Evolutionary conservation across 108 stramenopile genomes (phyloP), one percentile per base, ranked within the genome.

Genomic region (Tribonema minus): DNA sequence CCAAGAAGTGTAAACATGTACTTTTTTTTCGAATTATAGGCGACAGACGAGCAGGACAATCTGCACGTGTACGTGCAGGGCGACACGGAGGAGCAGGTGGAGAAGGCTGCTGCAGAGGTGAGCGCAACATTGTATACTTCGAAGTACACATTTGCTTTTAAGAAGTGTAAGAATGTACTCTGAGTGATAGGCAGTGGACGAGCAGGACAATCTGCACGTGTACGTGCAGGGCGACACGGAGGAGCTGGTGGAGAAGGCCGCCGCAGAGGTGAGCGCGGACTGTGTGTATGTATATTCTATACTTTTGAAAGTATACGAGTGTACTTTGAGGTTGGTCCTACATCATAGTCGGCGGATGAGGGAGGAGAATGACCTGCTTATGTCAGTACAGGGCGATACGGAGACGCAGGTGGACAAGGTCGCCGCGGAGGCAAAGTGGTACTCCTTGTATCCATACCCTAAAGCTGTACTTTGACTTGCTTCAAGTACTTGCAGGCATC

Each of bases 1-100:
- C 20, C 46, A 15, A 15, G 9, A 54, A 15, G 20, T 20, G 20
- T 20, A 54, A 54, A 54, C 37, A 0, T 58, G 27, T 69, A 25
- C 12, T 27, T 7, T 29, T 26, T 37, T 0, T 69, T 0, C 0
- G 46, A 0, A 20, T 54, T 54, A 54, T 54, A 9, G 46, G 20
- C 20, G 46, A 54, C 46, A 54, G 9, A 20, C 46, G 9, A 54
- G 46, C 46, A 54, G 68, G 26, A 69, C 39, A 20, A 69, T 12
- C 20, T 0, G 39, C 25, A 69, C 35, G 29, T 25, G 20, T 38
- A 29, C 40, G 68, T 69, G 68, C 37, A 38, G 12, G 20, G 68
- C 5, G 94, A 95, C 25, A 91, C 92, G 76, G 92, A 92, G 46
- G 90, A 82, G n/a, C 31, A 37, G 2, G 84, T 79, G 1, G 77